Evolutionary conservation across 2,329 filamentous ascomycete species (phyloP).

Genomic region (Alternaria longipes): DNA sequence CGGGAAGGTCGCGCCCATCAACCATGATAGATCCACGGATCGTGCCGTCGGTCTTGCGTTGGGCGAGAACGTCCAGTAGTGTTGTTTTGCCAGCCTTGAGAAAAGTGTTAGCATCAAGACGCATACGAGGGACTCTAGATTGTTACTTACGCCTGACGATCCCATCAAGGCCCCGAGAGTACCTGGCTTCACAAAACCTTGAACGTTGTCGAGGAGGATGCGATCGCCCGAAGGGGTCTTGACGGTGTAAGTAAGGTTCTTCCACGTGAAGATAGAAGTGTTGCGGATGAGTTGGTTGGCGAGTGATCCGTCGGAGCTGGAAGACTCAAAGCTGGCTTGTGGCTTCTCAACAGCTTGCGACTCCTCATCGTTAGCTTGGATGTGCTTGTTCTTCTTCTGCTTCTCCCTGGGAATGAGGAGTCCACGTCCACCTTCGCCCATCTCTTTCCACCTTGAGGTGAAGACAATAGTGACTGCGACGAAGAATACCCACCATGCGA

Average conservation of each 20-base stretch:
- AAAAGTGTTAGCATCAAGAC: neutral
- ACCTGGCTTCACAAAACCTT: constrained; percentile 63
- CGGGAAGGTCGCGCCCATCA: constrained; percentile 74
- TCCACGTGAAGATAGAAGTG: constrained; percentile 74
- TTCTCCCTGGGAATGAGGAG: constrained; percentile 66
- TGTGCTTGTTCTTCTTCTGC: constrained; percentile 26
- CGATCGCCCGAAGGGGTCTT: constrained; percentile 49
- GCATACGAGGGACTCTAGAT: neutral
- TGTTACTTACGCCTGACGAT: constrained; percentile 27
- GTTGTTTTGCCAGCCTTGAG: constrained; percentile 42
- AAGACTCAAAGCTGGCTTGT: neutral
- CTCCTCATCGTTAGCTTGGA: constrained; percentile 59
- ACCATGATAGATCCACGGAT: constrained; percentile 83
- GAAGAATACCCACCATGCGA: constrained; percentile 53
- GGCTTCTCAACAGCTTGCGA: constrained; percentile 38
- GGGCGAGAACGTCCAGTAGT: constrained; percentile 60
- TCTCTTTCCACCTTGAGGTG: constrained; percentile 66
- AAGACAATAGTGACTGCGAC: constrained; percentile 65
- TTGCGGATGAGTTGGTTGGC: constrained; percentile 65
- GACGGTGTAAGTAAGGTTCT: constrained; percentile 66
- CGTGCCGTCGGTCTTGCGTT: constrained; percentile 82
- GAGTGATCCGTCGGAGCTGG: neutral
- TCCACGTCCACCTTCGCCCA: constrained; percentile 60
- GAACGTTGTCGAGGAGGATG: constrained; percentile 61
- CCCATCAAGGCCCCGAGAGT: constrained; percentile 56